Base-by-base conservation (phyloP, 805 yeast genomes). In the Clavispora santaluciae region DNA sequence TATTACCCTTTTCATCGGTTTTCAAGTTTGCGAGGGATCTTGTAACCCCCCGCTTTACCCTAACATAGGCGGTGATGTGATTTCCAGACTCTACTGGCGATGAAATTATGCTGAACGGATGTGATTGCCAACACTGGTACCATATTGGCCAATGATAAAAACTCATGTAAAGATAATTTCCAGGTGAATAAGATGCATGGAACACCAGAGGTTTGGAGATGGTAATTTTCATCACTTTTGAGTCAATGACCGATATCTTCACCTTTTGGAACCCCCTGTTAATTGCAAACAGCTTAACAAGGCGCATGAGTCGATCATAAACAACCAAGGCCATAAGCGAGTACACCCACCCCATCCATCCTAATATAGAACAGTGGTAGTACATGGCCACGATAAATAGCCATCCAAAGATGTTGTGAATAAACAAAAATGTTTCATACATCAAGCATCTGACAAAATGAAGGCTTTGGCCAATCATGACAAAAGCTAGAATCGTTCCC, bases 301-400 rank as follows among this genome's bases (percentile, higher is more conserved):
- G 28, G 8, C 54, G 24, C 25, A 48, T 41, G 13, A 28, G 35
- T 12, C 54, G 37, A 33, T 50, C 54, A 22, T 43, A 50, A 3
- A 37, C 49, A 6, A 49, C 46, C 17, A 46, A 33, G 1, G 49
- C 54, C 17, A 50, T 46, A 3, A 50, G 37, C 5, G 52, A 39
- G 36, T 50, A 50, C 3, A 50, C 49, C 54, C 54, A 50, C 18
- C 52, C 54, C 54, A 50, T 48, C 54, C 54, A 50, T 28, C 54
- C 54, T 17, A 50, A 36, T 6, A 16, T 38, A 22, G 22, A 22
- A 25, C 52, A 50, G 36, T 50, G 54, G 38, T 48, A 48, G 50
- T 52, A 50, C 54, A 50, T 50, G 22, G 51, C 33, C n/a, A 50
- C 49, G 11, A 50, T 50, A 24, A 50, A 50, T 6, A 48, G 17